Conservation (phyloP, 108 stramenopile species). For the Cyclotella cryptica region DNA sequence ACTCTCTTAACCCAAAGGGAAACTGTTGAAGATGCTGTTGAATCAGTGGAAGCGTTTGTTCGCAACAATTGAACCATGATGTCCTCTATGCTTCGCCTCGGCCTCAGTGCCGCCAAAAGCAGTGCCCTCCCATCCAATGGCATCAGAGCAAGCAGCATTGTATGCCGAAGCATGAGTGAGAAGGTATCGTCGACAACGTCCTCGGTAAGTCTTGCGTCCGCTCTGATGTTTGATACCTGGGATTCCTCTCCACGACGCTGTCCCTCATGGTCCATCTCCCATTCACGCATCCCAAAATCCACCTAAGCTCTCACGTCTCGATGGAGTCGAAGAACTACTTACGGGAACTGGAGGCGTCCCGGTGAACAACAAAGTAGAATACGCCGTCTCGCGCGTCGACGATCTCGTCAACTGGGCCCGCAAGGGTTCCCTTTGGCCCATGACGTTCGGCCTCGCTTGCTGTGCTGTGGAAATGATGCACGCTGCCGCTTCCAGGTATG, state of each 20-base stretch:
- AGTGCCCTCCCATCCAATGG: slow-evolving; percentile 4
- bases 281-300: background rate
- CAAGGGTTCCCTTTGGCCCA: slow-evolving; percentile 99
- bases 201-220: slow-evolving; percentile 61
- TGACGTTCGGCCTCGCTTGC: slow-evolving; percentile 99
- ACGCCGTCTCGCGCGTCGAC: slow-evolving; percentile 97
- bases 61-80: slow-evolving; percentile 24
- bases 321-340: slow-evolving; percentile 76
- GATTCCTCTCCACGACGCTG: too few relatives aligned
- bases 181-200: slow-evolving; percentile 77
- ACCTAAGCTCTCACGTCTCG: slow-evolving; percentile 76
- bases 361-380: slow-evolving; percentile 93
- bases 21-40: background rate
- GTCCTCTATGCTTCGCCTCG: slow-evolving; percentile 40
- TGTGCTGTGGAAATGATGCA: slow-evolving; percentile 99
- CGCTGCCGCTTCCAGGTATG: slow-evolving; percentile 98
- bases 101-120: slow-evolving; percentile 19
- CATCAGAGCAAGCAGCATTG: slow-evolving; percentile 26
- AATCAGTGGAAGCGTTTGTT: background rate
- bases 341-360: slow-evolving; percentile 76
- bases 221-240: too few relatives aligned
- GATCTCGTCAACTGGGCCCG: slow-evolving; percentile 99
- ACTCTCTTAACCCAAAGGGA: background rate
- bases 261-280: background rate
- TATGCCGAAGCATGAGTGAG: slow-evolving; percentile 70